Conservation (phyloP, 345 rosid species). For the Rhizophora apiculata region DNA sequence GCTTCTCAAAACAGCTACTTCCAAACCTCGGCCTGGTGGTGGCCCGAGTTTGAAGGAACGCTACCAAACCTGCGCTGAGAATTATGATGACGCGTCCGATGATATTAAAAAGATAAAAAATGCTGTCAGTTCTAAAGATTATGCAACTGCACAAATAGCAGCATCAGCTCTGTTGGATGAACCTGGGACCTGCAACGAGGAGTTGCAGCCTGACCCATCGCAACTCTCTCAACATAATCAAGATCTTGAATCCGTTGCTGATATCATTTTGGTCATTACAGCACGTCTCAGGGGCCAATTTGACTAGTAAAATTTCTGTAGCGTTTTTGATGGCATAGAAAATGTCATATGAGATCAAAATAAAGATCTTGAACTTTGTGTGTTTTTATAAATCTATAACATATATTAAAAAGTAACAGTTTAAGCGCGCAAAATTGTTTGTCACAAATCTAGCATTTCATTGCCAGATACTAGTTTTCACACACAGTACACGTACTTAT, state of each 20-base stretch:
- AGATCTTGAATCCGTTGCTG: not conserved
- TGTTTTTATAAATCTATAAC: no score
- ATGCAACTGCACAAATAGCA: not conserved
- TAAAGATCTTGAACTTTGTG: no score
- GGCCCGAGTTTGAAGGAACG: not conserved
- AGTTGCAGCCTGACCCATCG: not conserved
- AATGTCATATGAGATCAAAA: no score
- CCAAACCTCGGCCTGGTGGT: not conserved
- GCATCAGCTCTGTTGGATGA: not conserved
- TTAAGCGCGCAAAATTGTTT: no score
- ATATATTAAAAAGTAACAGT: no score
- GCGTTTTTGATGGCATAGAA: no score
- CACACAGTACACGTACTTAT: no score
- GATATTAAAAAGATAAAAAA: not conserved
- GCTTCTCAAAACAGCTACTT: not conserved
- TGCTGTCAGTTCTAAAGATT: not conserved
- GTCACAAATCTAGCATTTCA: no score
- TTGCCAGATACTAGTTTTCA: no score
- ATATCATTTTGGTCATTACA: not conserved
- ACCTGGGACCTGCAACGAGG: not conserved
- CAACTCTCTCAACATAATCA: not conserved
- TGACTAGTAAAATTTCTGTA: no score
- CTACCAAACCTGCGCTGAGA: not conserved
- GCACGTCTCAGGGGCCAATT: not conserved
- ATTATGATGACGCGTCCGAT: not conserved